phyloP scores from a whole-genome alignment of 257 asterid genomes.

The Gardenia jasminoides region DNA sequence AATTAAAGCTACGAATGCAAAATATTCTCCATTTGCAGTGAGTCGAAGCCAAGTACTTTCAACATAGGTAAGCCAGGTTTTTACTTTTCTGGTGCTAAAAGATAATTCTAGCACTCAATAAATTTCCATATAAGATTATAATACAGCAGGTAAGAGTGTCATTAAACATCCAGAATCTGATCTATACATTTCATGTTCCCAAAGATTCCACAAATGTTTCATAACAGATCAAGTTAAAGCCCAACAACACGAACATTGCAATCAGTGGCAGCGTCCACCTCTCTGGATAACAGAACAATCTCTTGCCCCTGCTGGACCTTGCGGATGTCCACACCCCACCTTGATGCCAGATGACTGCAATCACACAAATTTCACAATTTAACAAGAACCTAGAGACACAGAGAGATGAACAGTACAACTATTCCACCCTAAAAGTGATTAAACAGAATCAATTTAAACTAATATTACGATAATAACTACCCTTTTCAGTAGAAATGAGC shows the following conservation, averaged over 20 bases:
- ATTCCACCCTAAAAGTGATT: neutral
- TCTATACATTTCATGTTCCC: constrained; percentile 16
- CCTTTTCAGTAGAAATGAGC: neutral
- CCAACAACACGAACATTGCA: constrained; percentile 3
- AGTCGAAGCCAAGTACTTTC: too few species aligned
- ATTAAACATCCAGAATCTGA: neutral
- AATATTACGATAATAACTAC: neutral
- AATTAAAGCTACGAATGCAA: neutral
- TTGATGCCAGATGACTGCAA: constrained; percentile 76
- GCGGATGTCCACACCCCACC: constrained; percentile 67
- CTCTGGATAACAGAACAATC: constrained; percentile 60
- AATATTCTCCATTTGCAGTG: too few species aligned
- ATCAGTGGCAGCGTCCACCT: constrained; percentile 67
- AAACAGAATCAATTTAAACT: neutral
- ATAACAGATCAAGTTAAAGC: neutral
- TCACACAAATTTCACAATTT: constrained; percentile 2
- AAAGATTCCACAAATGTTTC: neutral
- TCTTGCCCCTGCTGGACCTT: constrained; percentile 54
- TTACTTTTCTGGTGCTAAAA: neutral
- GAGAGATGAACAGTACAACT: neutral
- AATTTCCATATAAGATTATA: neutral
- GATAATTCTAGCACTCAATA: neutral
- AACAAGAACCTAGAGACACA: neutral
- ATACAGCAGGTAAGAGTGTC: neutral
- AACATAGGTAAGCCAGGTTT: neutral